Evolutionary conservation across 345 rosid genomes (phyloP).

Genomic region (Hibiscus trionum): DNA sequence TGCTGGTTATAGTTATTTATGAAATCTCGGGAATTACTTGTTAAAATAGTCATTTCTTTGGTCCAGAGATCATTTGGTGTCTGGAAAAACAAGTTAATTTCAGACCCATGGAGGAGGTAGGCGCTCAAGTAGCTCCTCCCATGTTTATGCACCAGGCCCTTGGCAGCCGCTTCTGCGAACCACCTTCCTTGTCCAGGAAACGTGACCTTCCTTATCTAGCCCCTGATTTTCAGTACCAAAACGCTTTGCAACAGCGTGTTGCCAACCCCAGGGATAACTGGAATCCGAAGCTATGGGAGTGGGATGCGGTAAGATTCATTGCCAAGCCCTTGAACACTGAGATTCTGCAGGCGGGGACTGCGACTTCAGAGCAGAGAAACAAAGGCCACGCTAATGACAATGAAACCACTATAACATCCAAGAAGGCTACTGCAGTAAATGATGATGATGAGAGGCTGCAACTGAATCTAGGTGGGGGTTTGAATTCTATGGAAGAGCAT

Average conservation of each 20-base stretch:
- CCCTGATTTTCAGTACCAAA: slow-evolving; percentile 22
- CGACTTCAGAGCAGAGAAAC: slow-evolving; percentile 14
- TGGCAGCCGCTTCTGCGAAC: slow-evolving; percentile 33
- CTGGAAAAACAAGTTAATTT: background rate
- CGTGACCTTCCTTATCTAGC: slow-evolving; percentile 46
- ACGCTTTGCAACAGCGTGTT: slow-evolving; percentile 21
- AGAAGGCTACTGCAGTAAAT: slow-evolving; percentile 12
- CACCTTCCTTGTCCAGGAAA: slow-evolving; percentile 47
- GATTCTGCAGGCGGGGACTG: slow-evolving; percentile 28
- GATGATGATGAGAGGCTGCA: slow-evolving; percentile 50
- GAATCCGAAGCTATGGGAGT: slow-evolving; percentile 68
- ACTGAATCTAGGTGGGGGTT: slow-evolving; percentile 61
- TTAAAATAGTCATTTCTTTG: background rate
- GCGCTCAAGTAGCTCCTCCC: slow-evolving; percentile 61
- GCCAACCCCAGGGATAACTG: slow-evolving; percentile 41
- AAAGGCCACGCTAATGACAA: slow-evolving; percentile 11
- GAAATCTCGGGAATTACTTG: background rate
- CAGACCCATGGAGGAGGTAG: slow-evolving; percentile 65
- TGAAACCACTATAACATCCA: slow-evolving; percentile 14
- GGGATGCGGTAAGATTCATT: slow-evolving; percentile 66
- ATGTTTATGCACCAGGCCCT: slow-evolving; percentile 49
- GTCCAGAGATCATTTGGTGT: slow-evolving; percentile 4
- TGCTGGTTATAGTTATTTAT: background rate
- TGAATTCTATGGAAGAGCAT: slow-evolving; percentile 42
- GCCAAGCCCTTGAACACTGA: slow-evolving; percentile 49